phyloP scores from a whole-genome alignment of 768 basidiomycete genomes.

The Leccinum rimulosum region DNA sequence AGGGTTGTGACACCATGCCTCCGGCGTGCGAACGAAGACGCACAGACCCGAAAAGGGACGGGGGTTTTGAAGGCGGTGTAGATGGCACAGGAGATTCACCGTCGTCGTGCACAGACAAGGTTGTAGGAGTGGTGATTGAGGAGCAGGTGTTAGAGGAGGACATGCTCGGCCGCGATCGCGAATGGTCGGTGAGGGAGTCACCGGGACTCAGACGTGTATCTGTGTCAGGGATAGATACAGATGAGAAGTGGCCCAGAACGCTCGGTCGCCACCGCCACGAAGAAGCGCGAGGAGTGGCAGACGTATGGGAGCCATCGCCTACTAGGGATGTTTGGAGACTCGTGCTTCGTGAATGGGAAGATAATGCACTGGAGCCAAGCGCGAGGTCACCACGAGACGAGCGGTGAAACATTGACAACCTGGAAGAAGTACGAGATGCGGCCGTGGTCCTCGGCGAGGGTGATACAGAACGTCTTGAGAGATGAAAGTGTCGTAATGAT shows the following conservation, averaged over 20 bases:
- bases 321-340: conserved; percentile 47
- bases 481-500: conserved; percentile 41
- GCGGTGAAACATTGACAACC: conserved; percentile 44
- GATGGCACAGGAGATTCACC: conserved; percentile 38
- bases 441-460: conserved; percentile 38
- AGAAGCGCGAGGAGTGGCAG: conserved; percentile 12
- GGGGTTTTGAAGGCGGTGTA: conserved; percentile 34
- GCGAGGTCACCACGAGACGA: conserved; percentile 27
- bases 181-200: conserved; percentile 40
- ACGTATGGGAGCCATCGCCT: conserved; percentile 7
- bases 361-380: conserved; percentile 26
- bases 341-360: conserved; percentile 46
- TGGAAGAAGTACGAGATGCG: conserved; percentile 34
- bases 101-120: conserved; percentile 39
- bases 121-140: conserved; percentile 38
- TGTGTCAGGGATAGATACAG: conserved; percentile 43
- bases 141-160: conserved; percentile 59
- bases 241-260: conserved; percentile 61
- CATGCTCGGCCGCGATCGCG: conserved; percentile 58
- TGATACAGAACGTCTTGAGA: conserved; percentile 42
- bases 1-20: conserved; percentile 31
- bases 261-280: conserved; percentile 60
- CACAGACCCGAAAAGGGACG: conserved; percentile 33
- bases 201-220: conserved; percentile 43
- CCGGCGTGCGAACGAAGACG: conserved; percentile 30